Percentiles rank a stretch among this genome's conserved stretches.
Conservation (phyloP, 306 rosid species). For the Pterocarpus macrocarpus region DNA sequence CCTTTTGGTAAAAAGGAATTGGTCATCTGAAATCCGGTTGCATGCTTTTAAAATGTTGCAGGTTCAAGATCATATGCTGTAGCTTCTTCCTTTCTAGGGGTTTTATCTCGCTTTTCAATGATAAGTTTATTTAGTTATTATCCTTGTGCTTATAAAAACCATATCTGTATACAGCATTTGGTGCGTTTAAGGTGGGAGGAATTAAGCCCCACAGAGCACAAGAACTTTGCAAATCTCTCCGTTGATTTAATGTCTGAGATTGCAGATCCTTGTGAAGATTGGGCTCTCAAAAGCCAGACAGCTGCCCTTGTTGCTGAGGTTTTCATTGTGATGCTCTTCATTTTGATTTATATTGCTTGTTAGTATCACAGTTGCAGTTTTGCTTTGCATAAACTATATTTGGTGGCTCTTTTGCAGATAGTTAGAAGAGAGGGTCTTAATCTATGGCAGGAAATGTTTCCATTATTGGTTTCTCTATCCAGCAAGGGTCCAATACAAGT, state of each 20-base stretch:
- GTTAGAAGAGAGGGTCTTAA: slow-evolving; percentile 88
- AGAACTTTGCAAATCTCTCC: slow-evolving; percentile 76
- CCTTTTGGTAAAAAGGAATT: slow-evolving; percentile 77
- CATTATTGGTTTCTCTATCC: slow-evolving; percentile 78
- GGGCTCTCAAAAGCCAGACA: slow-evolving; percentile 98
- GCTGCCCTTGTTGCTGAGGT: slow-evolving; percentile 99
- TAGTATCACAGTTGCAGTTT: slow-evolving; percentile 23
- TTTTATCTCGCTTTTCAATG: slow-evolving; percentile 16
- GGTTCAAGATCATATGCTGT: slow-evolving; percentile 57
- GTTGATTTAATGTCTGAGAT: slow-evolving; percentile 85
- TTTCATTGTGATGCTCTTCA: slow-evolving; percentile 35
- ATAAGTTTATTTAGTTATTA: slow-evolving; percentile 27
- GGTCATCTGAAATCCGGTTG: slow-evolving; percentile 96
- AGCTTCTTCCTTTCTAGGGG: slow-evolving; percentile 35
- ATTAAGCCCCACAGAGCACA: slow-evolving; percentile 70
- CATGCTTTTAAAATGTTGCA: slow-evolving; percentile 97
- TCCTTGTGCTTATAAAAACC: slow-evolving; percentile 33
- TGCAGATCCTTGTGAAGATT: slow-evolving; percentile 86
- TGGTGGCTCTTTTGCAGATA: slow-evolving; percentile 63
- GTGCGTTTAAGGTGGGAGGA: slow-evolving; percentile 97
- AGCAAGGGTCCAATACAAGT: slow-evolving; percentile 93
- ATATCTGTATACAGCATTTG: slow-evolving; percentile 72
- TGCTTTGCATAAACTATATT: slow-evolving; percentile 30
- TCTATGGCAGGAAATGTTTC: slow-evolving; percentile 83
- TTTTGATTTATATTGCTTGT: slow-evolving; percentile 35